phyloP scores from a whole-genome alignment of 371 early-diverging fungal species.

The Rhizopus delemar region DNA sequence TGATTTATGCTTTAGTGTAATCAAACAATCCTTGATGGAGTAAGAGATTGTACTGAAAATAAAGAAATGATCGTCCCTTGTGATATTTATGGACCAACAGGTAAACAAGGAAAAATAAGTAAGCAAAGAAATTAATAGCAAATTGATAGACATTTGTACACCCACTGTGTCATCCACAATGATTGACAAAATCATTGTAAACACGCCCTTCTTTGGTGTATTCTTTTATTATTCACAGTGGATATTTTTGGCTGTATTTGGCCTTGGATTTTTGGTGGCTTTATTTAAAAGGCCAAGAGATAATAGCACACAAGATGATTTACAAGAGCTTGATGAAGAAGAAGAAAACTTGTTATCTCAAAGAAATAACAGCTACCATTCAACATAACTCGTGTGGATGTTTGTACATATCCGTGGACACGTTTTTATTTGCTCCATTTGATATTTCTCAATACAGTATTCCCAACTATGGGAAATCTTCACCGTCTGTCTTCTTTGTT shows the following conservation, averaged over 20 bases:
- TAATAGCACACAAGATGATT: constrained; percentile 24
- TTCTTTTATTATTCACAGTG: constrained; percentile 59
- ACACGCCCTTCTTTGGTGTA: constrained; percentile 56
- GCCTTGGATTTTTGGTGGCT: constrained; percentile 33
- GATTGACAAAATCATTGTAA: constrained; percentile 51
- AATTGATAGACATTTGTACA: constrained; percentile 50
- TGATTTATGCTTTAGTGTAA: constrained; percentile 48
- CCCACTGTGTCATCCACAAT: constrained; percentile 59
- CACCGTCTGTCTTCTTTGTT: constrained; percentile 2
- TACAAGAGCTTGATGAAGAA: constrained; percentile 27
- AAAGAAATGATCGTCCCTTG: constrained; percentile 56
- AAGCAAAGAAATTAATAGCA: not conserved
- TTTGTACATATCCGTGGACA: constrained; percentile 11
- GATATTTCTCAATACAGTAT: not conserved
- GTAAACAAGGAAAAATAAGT: constrained; percentile 20
- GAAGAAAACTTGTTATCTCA: constrained; percentile 18
- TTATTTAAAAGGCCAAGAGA: constrained; percentile 27
- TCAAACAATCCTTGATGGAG: constrained; percentile 32
- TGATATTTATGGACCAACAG: constrained; percentile 54
- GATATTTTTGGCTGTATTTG: constrained; percentile 52
- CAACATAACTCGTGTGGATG: constrained; percentile 10
- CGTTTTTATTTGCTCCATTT: constrained; percentile 10
- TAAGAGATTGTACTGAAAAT: constrained; percentile 48
- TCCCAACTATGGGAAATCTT: constrained; percentile 8
- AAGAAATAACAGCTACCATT: not conserved